phyloP scores from a whole-genome alignment of 441 rosid species.

The Pelargonium myrrhifolium region DNA sequence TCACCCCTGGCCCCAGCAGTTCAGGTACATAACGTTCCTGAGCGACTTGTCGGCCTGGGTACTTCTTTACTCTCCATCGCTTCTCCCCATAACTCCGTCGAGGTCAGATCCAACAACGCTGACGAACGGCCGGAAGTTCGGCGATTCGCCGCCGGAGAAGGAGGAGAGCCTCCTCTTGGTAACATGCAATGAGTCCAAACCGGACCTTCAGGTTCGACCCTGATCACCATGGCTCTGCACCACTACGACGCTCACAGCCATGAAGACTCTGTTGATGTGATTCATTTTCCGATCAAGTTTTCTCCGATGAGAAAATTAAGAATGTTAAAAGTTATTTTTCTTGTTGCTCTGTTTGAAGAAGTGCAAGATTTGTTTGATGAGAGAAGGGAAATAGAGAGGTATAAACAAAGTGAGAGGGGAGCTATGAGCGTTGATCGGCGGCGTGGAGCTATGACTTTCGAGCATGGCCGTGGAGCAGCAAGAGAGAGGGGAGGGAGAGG shows the following conservation, averaged over 20 bases:
- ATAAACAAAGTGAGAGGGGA: background rate
- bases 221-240: slow-evolving; percentile 63
- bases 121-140: slow-evolving; percentile 48
- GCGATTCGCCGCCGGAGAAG: slow-evolving; percentile 18
- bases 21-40: slow-evolving; percentile 69
- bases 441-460: too few relatives aligned
- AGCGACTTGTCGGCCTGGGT: slow-evolving; percentile 50
- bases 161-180: slow-evolving; percentile 31
- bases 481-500: too few relatives aligned
- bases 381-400: background rate
- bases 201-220: slow-evolving; percentile 39
- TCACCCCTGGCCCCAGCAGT: slow-evolving; percentile 81
- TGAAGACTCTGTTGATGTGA: slow-evolving; percentile 53
- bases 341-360: background rate
- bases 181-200: slow-evolving; percentile 36
- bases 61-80: background rate
- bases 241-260: slow-evolving; percentile 59
- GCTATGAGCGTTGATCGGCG: too few relatives aligned
- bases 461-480: too few relatives aligned
- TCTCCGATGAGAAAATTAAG: too few relatives aligned
- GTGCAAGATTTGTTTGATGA: background rate
- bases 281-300: slow-evolving; percentile 26
- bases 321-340: background rate
- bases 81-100: slow-evolving; percentile 16
- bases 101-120: slow-evolving; percentile 29